Base-by-base conservation (phyloP, 2,329 filamentous ascomycete genomes). In the Neophaeococcomyces aloes region DNA sequence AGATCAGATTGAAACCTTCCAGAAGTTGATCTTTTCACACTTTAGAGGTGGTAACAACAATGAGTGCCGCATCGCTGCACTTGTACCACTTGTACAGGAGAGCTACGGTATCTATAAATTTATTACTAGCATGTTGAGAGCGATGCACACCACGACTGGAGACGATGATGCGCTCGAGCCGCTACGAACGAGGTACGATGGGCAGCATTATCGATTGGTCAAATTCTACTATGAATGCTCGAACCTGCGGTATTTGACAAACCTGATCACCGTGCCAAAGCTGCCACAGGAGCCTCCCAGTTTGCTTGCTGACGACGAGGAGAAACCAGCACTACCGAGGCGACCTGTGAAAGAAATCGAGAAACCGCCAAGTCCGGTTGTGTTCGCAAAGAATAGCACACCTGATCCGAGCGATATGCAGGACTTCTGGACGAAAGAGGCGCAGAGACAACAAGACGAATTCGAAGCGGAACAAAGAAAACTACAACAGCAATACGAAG, bases 21-120 rank as follows among this genome's bases (percentile, higher is more conserved):
- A 98, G 64, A 98, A 96, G 68, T 74, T 98, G 52, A 91, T 96
- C 58, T 98, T 96, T 66, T 91, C 91, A 3, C 87, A 96, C 65
- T 96, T 98, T 67, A 81, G 88, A 48, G 79, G 81, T 53, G 84
- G 88, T 19, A 81, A 83, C 37, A 94, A 94, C 67, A 98, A 96
- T 58, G 91, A 98, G 64, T 96, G 89, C 64, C 78, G 89, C 49
- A 98, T 98, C 57, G 93, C 89, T 11, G 86, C 91, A 1, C 68
- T 98, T 42, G 88, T 96, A 17, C 86, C 88, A 2, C 70, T 98
- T 33, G 91, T 98, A 2, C 86, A 94, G 61, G 91, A 98, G 69
- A 96, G 87, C 62, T 98, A 96, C 65, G 91, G 91, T 37, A 96
- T 98, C 55, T 98, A 98, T 73, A 96, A 96, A 66, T 98, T 98